phyloP scores from a whole-genome alignment of 768 basidiomycete species.

The Mrakia frigida region DNA sequence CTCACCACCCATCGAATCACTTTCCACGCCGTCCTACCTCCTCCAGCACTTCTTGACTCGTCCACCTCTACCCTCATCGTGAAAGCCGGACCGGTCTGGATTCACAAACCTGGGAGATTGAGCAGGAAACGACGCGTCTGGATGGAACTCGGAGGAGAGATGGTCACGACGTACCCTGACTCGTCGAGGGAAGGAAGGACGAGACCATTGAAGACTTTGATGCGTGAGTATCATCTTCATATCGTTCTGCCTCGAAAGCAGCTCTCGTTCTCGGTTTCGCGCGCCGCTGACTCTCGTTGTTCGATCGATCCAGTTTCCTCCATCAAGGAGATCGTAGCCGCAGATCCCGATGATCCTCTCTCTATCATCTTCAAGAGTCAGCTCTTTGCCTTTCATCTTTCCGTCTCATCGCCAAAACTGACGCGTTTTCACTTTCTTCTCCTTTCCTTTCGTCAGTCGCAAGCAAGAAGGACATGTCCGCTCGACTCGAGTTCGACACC shows the following conservation, averaged over 20 bases:
- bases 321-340: constrained; percentile 49
- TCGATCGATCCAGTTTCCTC: constrained; percentile 48
- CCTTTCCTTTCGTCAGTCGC: constrained; percentile 38
- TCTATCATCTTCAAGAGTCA: constrained; percentile 43
- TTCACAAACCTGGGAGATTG: constrained; percentile 42
- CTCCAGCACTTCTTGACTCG: constrained; percentile 39
- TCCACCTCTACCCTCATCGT: neutral
- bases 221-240: constrained; percentile 48
- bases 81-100: constrained; percentile 23
- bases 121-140: constrained; percentile 51
- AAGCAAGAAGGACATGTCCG: constrained; percentile 36
- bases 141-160: constrained; percentile 60
- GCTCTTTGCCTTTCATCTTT: neutral
- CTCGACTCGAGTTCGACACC: constrained; percentile 53
- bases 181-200: constrained; percentile 55
- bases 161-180: constrained; percentile 57
- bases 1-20: constrained; percentile 61
- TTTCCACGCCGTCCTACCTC: constrained; percentile 61
- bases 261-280: constrained; percentile 16
- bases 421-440: neutral
- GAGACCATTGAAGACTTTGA: constrained; percentile 53
- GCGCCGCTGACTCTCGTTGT: too few species aligned
- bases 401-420: neutral
- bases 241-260: too few species aligned
- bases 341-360: constrained; percentile 51